These are phyloP conservation scores for Globisporangium spinosum DNA, from an alignment of 352 stramenopile species.

Conservation along the genomic window DNA sequence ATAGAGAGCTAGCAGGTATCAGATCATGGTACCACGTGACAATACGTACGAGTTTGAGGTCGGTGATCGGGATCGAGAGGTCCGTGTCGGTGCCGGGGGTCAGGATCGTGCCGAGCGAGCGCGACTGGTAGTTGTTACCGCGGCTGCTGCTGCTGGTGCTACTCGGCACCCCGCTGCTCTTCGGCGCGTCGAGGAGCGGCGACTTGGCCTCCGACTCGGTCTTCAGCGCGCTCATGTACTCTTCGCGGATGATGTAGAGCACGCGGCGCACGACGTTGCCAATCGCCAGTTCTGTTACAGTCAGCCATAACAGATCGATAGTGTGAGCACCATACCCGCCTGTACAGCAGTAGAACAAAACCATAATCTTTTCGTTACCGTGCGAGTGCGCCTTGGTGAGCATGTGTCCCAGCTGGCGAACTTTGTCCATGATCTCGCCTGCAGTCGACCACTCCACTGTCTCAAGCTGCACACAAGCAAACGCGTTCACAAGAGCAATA, in stretches of 20 bases:
- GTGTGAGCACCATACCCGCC: background rate
- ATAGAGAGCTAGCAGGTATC: background rate
- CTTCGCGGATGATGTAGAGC: constrained; percentile 88
- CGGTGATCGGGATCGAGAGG: constrained; percentile 75
- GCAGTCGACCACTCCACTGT: constrained; percentile 77
- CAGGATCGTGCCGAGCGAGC: constrained; percentile 78
- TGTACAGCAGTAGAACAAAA: background rate
- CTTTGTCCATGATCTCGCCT: constrained; percentile 83
- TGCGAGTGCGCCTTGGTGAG: constrained; percentile 78
- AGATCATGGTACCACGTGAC: background rate
- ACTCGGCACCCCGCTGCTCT: constrained; percentile 3
- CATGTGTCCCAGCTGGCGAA: constrained; percentile 74
- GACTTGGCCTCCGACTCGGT: constrained; percentile 24
- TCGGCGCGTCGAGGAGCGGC: background rate
- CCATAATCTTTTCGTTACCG: constrained; percentile 19
- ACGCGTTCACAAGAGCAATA: constrained; percentile 1
- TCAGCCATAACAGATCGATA: background rate
- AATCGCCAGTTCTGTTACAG: constrained; percentile 68
- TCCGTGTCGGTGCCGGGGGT: constrained; percentile 78
- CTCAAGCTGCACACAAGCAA: constrained; percentile 41
- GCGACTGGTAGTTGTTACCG: constrained; percentile 59
- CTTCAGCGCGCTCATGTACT: constrained; percentile 78
- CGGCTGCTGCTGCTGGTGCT: constrained; percentile 24
- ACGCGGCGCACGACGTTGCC: constrained; percentile 88
- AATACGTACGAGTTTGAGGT: constrained; percentile 66